Base-by-base conservation (phyloP, 164 flowering plant species). In the Macadamia integrifolia region DNA sequence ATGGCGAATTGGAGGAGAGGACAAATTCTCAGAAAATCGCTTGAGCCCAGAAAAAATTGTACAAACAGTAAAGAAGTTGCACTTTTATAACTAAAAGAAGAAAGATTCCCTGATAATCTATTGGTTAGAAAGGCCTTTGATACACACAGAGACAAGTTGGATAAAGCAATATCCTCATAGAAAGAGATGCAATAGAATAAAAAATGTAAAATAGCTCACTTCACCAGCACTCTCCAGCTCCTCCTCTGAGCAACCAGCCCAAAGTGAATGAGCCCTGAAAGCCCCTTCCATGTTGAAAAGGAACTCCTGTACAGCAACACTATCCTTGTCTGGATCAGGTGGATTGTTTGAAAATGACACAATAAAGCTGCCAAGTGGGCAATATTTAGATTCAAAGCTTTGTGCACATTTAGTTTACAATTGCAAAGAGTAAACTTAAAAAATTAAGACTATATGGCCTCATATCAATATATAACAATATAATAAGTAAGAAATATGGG, bases 151-250 rank as follows among this genome's bases (percentile, higher is more conserved):
- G 6, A 59, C 6, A 29, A 42, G 31, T 40, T 30, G 18, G n/a
- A 17, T 11, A 62, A 23, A 69, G 28, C 6, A 14, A 1, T 46
- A 23, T n/a, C 32, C 31, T 46, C 49, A n/a, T 31, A 40, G 3
- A 62, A 56, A 6, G 10, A 55, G 40, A 13, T 46, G 55, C 13
- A 58, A 29, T 23, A 58, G 63, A 48, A 6, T 29, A 3, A 43
- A 46, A 58, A 42, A 44, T 43, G 49, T 2, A 12, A 58, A n/a
- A 52, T 52, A 62, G 76, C 94, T 81, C 76, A 91, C 98, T 80
- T 93, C 98, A 70, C 91, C 96, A 68, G 98, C 97, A 74, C 93
- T 87, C 55, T 93, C 97, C 55, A 93, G 83, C 82, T 93, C 98
- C 66, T 91, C 98, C 77, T 89, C 96, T 0, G 97, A 86, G 72